A percentile compares a stretch with the other conserved stretches of the same genome.
phyloP scores from a whole-genome alignment of 2,329 filamentous ascomycete species.

The Macrophomina phaseolina region DNA sequence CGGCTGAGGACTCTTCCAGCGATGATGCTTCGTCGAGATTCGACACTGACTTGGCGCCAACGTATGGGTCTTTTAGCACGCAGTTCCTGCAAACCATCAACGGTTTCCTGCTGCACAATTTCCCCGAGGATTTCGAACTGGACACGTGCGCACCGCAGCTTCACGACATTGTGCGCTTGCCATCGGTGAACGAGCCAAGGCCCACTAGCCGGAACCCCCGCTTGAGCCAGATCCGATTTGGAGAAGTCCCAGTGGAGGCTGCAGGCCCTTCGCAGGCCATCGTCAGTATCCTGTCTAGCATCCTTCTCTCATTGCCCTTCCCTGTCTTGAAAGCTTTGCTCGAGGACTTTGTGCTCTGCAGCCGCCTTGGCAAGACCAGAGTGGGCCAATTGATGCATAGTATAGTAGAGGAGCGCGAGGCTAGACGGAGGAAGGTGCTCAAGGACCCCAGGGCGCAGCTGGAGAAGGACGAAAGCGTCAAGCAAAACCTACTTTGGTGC shows the following conservation, averaged over 20 bases:
- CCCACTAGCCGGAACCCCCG: constrained; percentile 56
- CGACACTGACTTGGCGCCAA: constrained; percentile 30
- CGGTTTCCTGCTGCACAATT: constrained; percentile 65
- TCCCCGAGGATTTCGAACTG: constrained; percentile 66
- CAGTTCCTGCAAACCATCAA: constrained; percentile 62
- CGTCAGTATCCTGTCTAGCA: constrained; percentile 64
- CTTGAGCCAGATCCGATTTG: constrained; percentile 71
- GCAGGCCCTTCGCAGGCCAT: constrained; percentile 46
- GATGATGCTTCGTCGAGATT: constrained; percentile 35
- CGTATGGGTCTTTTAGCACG: constrained; percentile 62
- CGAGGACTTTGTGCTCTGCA: constrained; percentile 63
- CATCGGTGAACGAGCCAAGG: constrained; percentile 43
- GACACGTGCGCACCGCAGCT: constrained; percentile 57
- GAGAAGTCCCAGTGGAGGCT: constrained; percentile 62
- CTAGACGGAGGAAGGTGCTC: constrained; percentile 42
- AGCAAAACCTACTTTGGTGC: constrained; percentile 40
- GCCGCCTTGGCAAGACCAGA: constrained; percentile 46
- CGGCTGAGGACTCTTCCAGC: constrained; percentile 36
- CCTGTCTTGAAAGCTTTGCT: constrained; percentile 68
- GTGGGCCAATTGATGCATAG: constrained; percentile 49
- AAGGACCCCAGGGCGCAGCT: constrained; percentile 36
- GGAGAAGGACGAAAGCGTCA: constrained; percentile 31
- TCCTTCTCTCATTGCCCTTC: constrained; percentile 74
- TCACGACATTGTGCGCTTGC: constrained; percentile 56
- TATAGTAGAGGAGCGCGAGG: constrained; percentile 52